phyloP scores from a whole-genome alignment of 1,284 basidiomycete genomes.

The Pterulicium gracile region DNA sequence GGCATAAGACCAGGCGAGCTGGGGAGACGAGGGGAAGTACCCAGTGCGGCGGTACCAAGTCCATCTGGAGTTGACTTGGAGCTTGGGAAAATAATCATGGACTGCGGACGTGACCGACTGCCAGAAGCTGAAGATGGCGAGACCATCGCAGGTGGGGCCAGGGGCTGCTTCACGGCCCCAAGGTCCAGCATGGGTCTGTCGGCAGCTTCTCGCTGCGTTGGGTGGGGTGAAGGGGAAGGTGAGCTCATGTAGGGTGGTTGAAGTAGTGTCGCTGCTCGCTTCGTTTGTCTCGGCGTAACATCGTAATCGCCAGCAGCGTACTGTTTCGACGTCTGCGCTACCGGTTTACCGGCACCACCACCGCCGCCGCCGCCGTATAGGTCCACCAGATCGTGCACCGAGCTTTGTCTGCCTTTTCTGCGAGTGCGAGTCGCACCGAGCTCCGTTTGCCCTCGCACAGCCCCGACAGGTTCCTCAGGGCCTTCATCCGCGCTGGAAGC shows the following conservation, averaged over 20 bases:
- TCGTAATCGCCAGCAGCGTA: constrained; percentile 6
- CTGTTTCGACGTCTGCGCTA: constrained; percentile 19
- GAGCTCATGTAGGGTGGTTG: background rate
- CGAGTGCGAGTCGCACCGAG: constrained; percentile 18
- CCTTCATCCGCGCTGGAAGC: constrained; percentile 51
- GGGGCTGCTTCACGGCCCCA: background rate
- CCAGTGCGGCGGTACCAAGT: background rate
- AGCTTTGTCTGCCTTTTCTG: constrained; percentile 53
- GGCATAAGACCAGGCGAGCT: constrained; percentile 24
- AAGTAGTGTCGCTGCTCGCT: background rate
- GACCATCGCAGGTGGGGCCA: constrained; percentile 6
- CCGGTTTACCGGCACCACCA: constrained; percentile 23
- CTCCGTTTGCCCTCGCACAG: constrained; percentile 16
- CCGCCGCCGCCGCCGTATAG: constrained; percentile 52
- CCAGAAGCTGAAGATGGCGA: constrained; percentile 20
- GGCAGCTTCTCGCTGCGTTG: background rate
- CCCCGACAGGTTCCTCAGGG: constrained; percentile 43
- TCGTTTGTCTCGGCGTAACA: background rate
- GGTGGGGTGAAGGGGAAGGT: background rate
- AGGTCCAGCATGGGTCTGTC: background rate
- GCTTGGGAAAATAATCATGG: constrained; percentile 57
- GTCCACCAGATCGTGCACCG: constrained; percentile 71
- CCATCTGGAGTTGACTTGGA: constrained; percentile 28
- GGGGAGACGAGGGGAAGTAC: background rate
- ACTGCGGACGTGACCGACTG: constrained; percentile 52